Base-by-base conservation (phyloP, 352 stramenopile species). In the Thalassiosira livingstoniorum region DNA sequence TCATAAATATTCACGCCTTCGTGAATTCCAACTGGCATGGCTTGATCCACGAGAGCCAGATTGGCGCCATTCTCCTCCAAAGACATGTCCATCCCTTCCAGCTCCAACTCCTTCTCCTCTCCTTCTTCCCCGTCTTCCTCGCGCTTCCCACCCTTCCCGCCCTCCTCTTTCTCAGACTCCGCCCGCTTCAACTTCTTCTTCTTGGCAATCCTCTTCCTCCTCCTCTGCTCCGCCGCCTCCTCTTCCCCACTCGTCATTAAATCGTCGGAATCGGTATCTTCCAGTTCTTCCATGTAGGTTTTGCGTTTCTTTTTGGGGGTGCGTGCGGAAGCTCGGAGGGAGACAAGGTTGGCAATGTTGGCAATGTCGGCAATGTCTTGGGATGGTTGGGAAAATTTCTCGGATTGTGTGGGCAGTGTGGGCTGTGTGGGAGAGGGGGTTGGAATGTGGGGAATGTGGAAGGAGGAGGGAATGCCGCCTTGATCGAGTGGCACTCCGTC, bases 251-350 rank as follows among this genome's bases (percentile, higher is more conserved):
- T 88, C 1, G 75, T 82, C 72, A 93, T 82, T 53, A 91, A 80
- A 58, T 91, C 87, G 54, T 92, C 87, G 13, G 71, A 80, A 69
- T 93, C 88, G 10, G 82, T 90, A 29, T 88, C 81, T 23, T 87
- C 80, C 11, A 87, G 51, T 82, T 94, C 87, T 43, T 93, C 83
- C 1, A 34, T 76, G 68, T 92, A 92, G 1, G 64, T 69, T 53
- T 69, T 84, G 42, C 81, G 78, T 21, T 87, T 70, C 69, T 83
- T 77, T 73, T 89, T 91, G 31, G 77, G 55, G 53, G 80, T 78
- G 27, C 83, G 78, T 37, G 45, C 64, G 18, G 82, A 89, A 29
- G 53, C 37, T 23, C 77, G 65, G 25, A 73, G 42, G 15, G 54
- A 75, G 23, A 62, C 2, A 34, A 43, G 65, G 72, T 80, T 80